These are phyloP conservation scores for Plasmopara viticola DNA, from an alignment of 352 stramenopile species.

Conservation along the genomic window DNA sequence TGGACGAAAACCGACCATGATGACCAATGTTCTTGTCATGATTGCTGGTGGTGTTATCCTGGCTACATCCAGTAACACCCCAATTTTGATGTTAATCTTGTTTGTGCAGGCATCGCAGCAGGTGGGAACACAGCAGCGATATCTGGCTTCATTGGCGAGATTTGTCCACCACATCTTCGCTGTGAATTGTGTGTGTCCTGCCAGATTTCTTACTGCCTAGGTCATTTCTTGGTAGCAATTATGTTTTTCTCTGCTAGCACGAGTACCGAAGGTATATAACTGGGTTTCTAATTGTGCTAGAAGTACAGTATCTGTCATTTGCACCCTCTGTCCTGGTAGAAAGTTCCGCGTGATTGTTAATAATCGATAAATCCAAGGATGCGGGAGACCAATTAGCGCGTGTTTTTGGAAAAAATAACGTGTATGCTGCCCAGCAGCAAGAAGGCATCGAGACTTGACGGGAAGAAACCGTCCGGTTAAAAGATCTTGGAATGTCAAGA, in stretches of 20 bases:
- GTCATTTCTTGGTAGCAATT: constrained; percentile 32
- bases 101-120: constrained; percentile 41
- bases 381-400: no score
- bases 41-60: constrained; percentile 33
- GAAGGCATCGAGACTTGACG: no score
- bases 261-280: constrained; percentile 46
- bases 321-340: constrained; percentile 28
- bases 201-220: constrained; percentile 40
- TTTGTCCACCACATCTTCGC: no score
- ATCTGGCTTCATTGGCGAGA: no score
- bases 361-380: no score
- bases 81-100: constrained; percentile 31
- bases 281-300: constrained; percentile 5
- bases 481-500: no score
- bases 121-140: no score
- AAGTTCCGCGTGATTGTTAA: no score
- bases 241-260: constrained; percentile 48
- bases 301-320: constrained; percentile 1
- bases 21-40: constrained; percentile 39
- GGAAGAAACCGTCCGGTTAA: no score
- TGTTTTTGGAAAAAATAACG: no score
- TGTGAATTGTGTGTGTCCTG: no score
- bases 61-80: constrained; percentile 15
- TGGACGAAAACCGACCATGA: constrained; percentile 29
- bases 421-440: no score